phyloP scores from a whole-genome alignment of 345 rosid species.

The Fremontodendron californicum region DNA sequence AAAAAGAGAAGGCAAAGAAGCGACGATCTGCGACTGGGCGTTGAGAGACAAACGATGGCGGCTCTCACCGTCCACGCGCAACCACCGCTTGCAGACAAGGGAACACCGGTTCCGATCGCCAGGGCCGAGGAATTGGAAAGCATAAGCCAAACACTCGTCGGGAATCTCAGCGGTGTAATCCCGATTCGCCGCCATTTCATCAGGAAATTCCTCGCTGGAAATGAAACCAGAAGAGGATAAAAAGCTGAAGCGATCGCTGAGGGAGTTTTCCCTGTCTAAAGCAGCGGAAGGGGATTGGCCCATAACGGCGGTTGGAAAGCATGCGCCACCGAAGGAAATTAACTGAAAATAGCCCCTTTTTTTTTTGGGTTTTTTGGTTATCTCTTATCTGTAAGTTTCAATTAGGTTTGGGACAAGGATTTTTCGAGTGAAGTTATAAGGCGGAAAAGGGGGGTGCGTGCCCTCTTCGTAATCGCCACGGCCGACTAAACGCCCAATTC shows the following conservation, averaged over 20 bases:
- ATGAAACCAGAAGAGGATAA: slow-evolving; percentile 23
- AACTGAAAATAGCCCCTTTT: background rate
- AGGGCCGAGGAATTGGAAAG: slow-evolving; percentile 67
- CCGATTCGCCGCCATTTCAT: slow-evolving; percentile 12
- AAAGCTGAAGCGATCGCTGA: slow-evolving; percentile 19
- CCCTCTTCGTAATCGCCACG: slow-evolving; percentile 31
- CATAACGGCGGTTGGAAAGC: slow-evolving; percentile 23
- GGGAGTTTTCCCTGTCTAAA: slow-evolving; percentile 17
- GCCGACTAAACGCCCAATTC: slow-evolving; percentile 4
- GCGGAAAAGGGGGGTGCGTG: slow-evolving; percentile 27
- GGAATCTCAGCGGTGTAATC: slow-evolving; percentile 62
- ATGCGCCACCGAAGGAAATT: slow-evolving; percentile 19
- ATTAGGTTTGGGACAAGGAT: background rate
- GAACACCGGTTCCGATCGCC: slow-evolving; percentile 76
- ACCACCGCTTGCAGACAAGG: slow-evolving; percentile 73
- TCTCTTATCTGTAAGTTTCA: background rate
- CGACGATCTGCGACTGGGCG: slow-evolving; percentile 50
- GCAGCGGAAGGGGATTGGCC: slow-evolving; percentile 53
- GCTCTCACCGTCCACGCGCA: slow-evolving; percentile 64
- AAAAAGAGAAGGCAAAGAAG: slow-evolving; percentile 42
- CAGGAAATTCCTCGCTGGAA: slow-evolving; percentile 15
- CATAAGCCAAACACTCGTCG: slow-evolving; percentile 74
- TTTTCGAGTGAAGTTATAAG: slow-evolving; percentile 16
- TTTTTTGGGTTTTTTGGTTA: background rate
- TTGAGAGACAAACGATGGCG: slow-evolving; percentile 70